Base-by-base conservation (phyloP, 305 asterid genomes). In the Solanum aculeatissimum region DNA sequence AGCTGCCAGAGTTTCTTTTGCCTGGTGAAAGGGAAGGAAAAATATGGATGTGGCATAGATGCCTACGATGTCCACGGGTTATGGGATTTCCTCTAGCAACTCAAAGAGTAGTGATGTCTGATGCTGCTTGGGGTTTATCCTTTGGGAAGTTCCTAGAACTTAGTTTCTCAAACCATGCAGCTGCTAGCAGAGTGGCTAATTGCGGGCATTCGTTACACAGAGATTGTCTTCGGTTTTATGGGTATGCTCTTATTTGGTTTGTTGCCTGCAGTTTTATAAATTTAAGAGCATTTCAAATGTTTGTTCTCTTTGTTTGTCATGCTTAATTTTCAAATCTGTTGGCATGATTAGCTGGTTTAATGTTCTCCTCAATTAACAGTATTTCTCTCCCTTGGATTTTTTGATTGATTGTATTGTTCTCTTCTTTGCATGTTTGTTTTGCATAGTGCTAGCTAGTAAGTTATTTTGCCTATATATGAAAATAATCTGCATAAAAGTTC, bases 21-120 rank as follows among this genome's bases (percentile, higher is more conserved):
- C 95, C 95, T 9, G 98, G 99, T 54, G 97, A 92, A 86, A 90
- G 87, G 77, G 98, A 92, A 58, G 98, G 98, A 85, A 97, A 92
- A 89, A 95, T 97, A 84, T 97, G 98, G 99, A 97, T 97, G 99
- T 97, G 99, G 99, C 99, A 97, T 86, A 93, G 99, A 88, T 97
- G 99, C 91, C 89, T 97, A 88, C 91, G 88, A 86, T 97, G 99
- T 89, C 99, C 99, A 45, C 90, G 98, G 86, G 85, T 88, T 78
- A 89, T 91, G 84, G 97, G 98, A 47, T 93, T 93, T 85, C 98
- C 99, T 66, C 98, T 98, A 65, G 98, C 99, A 53, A 97, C 98
- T 83, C 93, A 95, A 89, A 91, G 99, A 87, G 86, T 97, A 82
- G 91, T 95, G 83, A 97, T 97, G 99, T 97, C 99, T 85, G 99